Conservation (phyloP, 164 flowering plant species). For the Paratinospora sagittata region DNA sequence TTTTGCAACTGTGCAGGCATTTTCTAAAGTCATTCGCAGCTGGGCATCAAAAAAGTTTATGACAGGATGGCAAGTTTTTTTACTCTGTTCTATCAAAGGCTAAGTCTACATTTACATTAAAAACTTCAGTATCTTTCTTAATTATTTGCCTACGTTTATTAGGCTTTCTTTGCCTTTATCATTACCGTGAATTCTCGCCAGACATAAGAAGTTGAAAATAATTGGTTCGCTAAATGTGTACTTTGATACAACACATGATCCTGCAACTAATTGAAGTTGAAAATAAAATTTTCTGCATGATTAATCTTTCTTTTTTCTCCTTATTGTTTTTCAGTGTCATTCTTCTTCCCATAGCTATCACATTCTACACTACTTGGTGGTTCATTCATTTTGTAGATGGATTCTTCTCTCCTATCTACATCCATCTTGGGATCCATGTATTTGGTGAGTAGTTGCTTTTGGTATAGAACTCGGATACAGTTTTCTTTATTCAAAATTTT, state of each 20-base stretch:
- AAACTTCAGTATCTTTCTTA: too few species aligned
- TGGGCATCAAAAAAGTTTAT: slow-evolving; percentile 17
- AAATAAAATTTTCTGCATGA: background rate
- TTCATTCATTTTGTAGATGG: slow-evolving; percentile 18
- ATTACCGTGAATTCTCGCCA: too few species aligned
- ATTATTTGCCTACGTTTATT: too few species aligned
- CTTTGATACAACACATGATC: too few species aligned
- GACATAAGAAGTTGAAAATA: too few species aligned
- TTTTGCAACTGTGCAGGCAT: slow-evolving; percentile 7
- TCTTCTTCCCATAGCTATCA: slow-evolving; percentile 14
- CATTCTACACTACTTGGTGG: slow-evolving; percentile 18
- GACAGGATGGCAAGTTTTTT: slow-evolving; percentile 18
- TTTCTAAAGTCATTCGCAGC: slow-evolving; percentile 17
- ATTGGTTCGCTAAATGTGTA: too few species aligned
- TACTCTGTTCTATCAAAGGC: background rate
- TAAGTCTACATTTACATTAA: too few species aligned
- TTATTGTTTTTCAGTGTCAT: slow-evolving; percentile 15
- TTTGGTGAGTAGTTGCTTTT: slow-evolving; percentile 9
- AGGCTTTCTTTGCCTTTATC: too few species aligned
- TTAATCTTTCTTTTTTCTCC: background rate
- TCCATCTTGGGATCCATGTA: slow-evolving; percentile 15
- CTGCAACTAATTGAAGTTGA: background rate
- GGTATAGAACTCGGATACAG: too few species aligned
- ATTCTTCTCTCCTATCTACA: slow-evolving; percentile 17
- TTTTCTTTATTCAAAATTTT: too few species aligned